Evolutionary conservation across 2,329 filamentous ascomycete genomes (phyloP), one percentile per base, ranked within the genome.

Genomic region (Colletotrichum sidae): DNA sequence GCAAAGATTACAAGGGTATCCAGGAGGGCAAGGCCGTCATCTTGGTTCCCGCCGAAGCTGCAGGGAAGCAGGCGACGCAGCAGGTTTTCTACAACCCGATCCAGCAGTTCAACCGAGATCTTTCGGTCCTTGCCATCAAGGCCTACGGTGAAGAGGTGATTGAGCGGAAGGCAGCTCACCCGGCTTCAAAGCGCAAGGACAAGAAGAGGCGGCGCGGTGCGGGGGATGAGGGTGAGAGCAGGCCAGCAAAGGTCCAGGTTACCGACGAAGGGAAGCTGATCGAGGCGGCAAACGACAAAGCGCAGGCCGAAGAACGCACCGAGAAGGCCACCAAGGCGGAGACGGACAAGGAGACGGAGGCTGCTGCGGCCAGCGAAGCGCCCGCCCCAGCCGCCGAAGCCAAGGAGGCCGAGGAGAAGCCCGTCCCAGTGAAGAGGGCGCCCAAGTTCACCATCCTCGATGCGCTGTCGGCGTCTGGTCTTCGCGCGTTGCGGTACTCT

Each of bases 1-100:
- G 82, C 42, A 80, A 83, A 70, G 78, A 81, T 37, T 88, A 84
- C 70, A 81, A 78, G 17, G 83, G 83, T 12, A 77, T 88, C 5
- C 82, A 78, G 66, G 86, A 89, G 69, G 86, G 86, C 0, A 82
- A 84, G 52, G 86, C 84, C n/a, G 82, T 81, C 38, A 88, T 89
- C 49, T 75, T 87, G 47, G 83, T 86, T 15, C 86, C 84, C 8
- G 79, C 81, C 50, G 78, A 79, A 7, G 76, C 78, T 25, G 67
- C 70, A 12, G 71, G 70, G 69, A 81, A 77, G 71, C 75, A 76
- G 7, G 78, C 83, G 61, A 86, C 88, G 72, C 86, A 90, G 70
- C 91, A 95, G 72, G 96, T 99, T 60, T 99, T 99, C 75, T 99
- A 99, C 85, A 99, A 99, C 72, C 95, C 96, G 0, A 97, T 99